Evolutionary conservation across 345 rosid species (phyloP), one percentile per base, ranked within the genome.

Genomic region (Hibiscus trionum): DNA sequence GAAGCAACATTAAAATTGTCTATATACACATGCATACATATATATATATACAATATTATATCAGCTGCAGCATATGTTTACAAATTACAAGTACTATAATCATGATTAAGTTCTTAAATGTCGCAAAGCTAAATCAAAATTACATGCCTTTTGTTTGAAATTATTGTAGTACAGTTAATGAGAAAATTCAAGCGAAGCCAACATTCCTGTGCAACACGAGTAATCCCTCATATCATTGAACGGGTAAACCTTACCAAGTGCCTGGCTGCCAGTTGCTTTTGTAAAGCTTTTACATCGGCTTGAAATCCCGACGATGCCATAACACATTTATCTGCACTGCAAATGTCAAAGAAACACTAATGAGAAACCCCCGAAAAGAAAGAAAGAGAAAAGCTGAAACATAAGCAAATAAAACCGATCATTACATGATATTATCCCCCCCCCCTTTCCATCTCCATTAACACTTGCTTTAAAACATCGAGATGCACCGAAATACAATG

Each of bases 251-350:
- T 91, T 77, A 96, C 98, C 97, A 96, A 75, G 82, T 93, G 97
- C 81, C 87, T 93, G 0, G 98, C 93, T 12, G 87, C 80, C 76
- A 96, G 79, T 16, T 77, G 86, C 83, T 96, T 96, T 75, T 95
- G 97, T 31, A 95, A 82, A 65, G 97, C 99, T 77, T 86, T 92
- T 59, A 90, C 94, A 83, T 95, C 99, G 67, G 97, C 99, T 77
- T 95, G 97, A 79, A 95, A 95, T 3, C 99, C 99, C 27, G 97
- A 95, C 46, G 99, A 92, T 69, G 97, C 92, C 89, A 95, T 78
- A 12, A 95, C 84, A 76, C 87, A 79, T 70, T 87, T 90, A 70
- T 92, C 93, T 1, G 97, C 97, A 81, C 97, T 92, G 91, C 21
- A 49, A 39, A 49, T 16, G 61, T 61, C 31, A 39, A 21, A 21